A percentile compares a stretch with the other conserved stretches of the same genome.
Evolutionary conservation across 768 basidiomycete species (phyloP).

Genomic region (Kwoniella dejecticola): DNA sequence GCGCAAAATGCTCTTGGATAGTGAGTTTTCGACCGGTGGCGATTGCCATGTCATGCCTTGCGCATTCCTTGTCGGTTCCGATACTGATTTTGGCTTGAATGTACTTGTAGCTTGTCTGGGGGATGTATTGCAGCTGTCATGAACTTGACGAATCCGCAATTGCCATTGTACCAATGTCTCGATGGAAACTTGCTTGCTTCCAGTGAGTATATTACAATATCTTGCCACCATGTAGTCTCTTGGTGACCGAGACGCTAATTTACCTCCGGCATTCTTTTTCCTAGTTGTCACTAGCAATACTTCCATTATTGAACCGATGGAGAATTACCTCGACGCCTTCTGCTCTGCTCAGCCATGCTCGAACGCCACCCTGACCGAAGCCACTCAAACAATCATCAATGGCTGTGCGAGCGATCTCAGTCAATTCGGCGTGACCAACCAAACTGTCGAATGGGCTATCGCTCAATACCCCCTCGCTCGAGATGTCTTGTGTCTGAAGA

Average conservation of each 20-base stretch:
- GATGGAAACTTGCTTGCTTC: slow-evolving; percentile 5
- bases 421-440: slow-evolving; percentile 31
- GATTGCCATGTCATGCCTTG: no score
- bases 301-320: slow-evolving; percentile 44
- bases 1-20: slow-evolving; percentile 3
- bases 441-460: slow-evolving; percentile 28
- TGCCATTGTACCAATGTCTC: slow-evolving; percentile 8
- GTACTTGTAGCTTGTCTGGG: not conserved
- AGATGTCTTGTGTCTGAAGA: slow-evolving; percentile 51
- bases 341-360: slow-evolving; percentile 40
- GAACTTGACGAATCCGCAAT: not conserved
- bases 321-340: slow-evolving; percentile 34
- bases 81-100: no score
- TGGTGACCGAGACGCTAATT: no score
- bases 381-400: slow-evolving; percentile 24
- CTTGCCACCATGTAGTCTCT: no score
- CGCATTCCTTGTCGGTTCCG: no score
- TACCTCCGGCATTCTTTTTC: not conserved
- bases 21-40: not conserved
- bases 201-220: slow-evolving; percentile 1
- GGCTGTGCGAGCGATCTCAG: slow-evolving; percentile 36
- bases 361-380: slow-evolving; percentile 29
- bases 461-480: slow-evolving; percentile 47
- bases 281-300: slow-evolving; percentile 34
- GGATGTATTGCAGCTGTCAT: slow-evolving; percentile 3